Evolutionary conservation across 1,284 basidiomycete species (phyloP).

Genomic region (Xerocomus nothofagi): DNA sequence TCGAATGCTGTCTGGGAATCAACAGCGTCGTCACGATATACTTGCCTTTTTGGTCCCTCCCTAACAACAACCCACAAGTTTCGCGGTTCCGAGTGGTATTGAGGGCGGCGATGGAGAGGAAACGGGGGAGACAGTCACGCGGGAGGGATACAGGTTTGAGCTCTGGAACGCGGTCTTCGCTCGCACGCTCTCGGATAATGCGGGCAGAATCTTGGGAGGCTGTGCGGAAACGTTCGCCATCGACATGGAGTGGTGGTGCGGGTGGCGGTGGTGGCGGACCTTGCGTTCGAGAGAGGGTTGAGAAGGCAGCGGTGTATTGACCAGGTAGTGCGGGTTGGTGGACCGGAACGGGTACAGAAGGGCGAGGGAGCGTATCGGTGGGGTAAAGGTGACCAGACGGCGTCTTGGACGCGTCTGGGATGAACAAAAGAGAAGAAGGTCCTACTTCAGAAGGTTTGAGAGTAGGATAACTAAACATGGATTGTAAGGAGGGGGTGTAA

Average conservation of each 20-base stretch:
- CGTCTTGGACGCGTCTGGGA: constrained; percentile 33
- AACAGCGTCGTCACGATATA: constrained; percentile 74
- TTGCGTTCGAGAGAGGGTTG: constrained; percentile 27
- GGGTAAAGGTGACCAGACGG: constrained; percentile 35
- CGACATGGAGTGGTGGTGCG: constrained; percentile 18
- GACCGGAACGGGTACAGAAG: constrained; percentile 22
- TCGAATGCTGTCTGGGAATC: constrained; percentile 82
- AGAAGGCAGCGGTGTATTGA: constrained; percentile 19
- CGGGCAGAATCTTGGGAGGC: constrained; percentile 33
- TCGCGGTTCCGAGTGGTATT: constrained; percentile 64
- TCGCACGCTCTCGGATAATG: constrained; percentile 26
- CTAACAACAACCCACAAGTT: constrained; percentile 66
- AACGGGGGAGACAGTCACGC: constrained; percentile 65
- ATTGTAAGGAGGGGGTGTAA: constrained; percentile 55
- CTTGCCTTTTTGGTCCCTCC: constrained; percentile 54
- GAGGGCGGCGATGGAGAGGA: constrained; percentile 64
- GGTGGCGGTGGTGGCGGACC: constrained; percentile 25
- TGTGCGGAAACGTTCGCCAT: constrained; percentile 28
- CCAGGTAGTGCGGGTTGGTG: constrained; percentile 8
- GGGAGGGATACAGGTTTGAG: constrained; percentile 69
- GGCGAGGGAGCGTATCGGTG: constrained; percentile 33
- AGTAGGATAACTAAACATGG: constrained; percentile 47
- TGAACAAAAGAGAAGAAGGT: constrained; percentile 32
- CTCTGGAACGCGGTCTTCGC: constrained; percentile 33
- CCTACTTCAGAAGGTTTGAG: constrained; percentile 35